Percentiles rank a stretch among this genome's conserved stretches.
Conservation (phyloP, 495 filamentous ascomycete genomes). For the Cetradonia linearis region DNA sequence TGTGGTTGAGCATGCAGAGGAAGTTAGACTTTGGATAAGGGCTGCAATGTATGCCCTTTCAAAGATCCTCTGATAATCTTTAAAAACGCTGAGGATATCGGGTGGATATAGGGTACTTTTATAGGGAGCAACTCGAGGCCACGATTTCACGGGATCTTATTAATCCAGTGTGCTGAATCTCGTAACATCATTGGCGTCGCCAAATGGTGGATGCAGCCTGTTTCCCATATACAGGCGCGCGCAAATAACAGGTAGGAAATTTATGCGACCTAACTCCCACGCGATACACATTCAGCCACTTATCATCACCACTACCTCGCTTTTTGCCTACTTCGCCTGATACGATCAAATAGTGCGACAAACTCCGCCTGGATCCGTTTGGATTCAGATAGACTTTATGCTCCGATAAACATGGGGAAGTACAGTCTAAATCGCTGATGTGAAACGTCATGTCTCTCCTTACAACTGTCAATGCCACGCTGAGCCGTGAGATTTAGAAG, state of each 20-base stretch:
- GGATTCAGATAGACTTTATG: neutral
- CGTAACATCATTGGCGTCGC: slow-evolving; percentile 1
- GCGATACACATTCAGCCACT: neutral
- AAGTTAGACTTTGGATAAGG: neutral
- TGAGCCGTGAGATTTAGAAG: neutral
- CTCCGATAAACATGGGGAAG: neutral
- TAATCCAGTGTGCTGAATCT: neutral
- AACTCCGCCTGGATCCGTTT: neutral
- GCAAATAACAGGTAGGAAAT: neutral
- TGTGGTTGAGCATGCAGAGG: no score
- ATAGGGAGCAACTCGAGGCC: neutral
- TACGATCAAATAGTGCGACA: neutral
- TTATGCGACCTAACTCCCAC: slow-evolving; percentile 1
- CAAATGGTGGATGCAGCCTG: neutral
- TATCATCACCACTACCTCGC: neutral
- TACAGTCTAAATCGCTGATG: neutral
- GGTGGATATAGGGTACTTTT: neutral
- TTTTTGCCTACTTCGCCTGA: neutral
- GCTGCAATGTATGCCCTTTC: neutral
- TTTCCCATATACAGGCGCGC: neutral
- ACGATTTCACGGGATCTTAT: neutral
- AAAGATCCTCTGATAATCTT: neutral
- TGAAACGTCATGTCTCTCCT: neutral
- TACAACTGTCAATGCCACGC: neutral
- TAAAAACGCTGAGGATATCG: neutral